Conservation (phyloP, 176 grass and related monocot species). For the Zoysia pacifica region DNA sequence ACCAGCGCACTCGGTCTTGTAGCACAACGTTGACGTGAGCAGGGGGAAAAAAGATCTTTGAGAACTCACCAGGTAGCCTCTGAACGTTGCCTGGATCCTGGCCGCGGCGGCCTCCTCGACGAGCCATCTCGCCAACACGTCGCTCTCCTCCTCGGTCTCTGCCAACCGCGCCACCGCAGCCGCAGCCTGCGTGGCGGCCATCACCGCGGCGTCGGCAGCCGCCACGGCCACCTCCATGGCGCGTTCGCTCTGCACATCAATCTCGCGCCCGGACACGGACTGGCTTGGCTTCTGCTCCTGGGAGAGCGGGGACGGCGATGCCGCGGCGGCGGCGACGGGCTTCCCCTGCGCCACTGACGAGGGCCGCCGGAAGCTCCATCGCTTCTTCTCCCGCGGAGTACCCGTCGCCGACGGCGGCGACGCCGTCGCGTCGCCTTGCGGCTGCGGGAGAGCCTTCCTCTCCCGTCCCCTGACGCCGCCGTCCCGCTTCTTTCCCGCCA, state of each 20-base stretch:
- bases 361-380: slow-evolving; percentile 73
- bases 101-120: slow-evolving; percentile 52
- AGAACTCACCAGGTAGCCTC: slow-evolving; percentile 68
- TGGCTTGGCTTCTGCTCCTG: slow-evolving; percentile 16
- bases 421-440: slow-evolving; percentile 47
- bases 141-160: background rate
- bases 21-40: background rate
- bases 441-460: slow-evolving; percentile 29
- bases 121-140: background rate
- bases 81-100: slow-evolving; percentile 83
- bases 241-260: slow-evolving; percentile 57
- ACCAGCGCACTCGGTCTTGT: background rate
- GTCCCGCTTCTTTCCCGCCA: slow-evolving; percentile 41
- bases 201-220: slow-evolving; percentile 36
- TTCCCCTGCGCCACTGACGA: background rate
- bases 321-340: background rate
- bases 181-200: slow-evolving; percentile 44
- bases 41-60: background rate
- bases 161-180: slow-evolving; percentile 44
- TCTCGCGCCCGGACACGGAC: slow-evolving; percentile 46
- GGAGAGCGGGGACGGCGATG: slow-evolving; percentile 3
- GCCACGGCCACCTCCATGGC: slow-evolving; percentile 52
- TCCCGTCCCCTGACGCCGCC: background rate
- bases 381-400: slow-evolving; percentile 62
- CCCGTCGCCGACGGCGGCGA: background rate